phyloP scores from a whole-genome alignment of 345 rosid species.

The Crucihimalaya himalaica region DNA sequence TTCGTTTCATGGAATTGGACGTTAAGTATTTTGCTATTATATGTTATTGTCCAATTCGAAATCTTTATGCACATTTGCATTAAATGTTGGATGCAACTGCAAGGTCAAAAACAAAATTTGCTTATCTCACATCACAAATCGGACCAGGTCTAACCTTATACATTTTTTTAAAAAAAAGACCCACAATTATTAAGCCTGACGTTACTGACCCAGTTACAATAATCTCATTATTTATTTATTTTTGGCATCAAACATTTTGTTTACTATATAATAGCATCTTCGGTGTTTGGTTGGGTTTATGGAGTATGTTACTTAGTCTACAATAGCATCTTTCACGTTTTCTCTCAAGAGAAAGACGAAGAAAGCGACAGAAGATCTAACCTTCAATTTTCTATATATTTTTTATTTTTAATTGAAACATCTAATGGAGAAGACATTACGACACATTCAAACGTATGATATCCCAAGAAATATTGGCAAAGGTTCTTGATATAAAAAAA shows the following conservation, averaged over 20 bases:
- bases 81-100: neutral
- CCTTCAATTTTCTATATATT: neutral
- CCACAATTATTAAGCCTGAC: too few relatives aligned
- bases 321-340: conserved; percentile 23
- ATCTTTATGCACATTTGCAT: neutral
- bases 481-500: too few relatives aligned
- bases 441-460: too few relatives aligned
- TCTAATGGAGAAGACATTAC: too few relatives aligned
- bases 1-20: neutral
- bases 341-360: neutral
- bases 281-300: conserved; percentile 24
- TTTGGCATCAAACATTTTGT: neutral
- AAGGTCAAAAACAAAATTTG: neutral
- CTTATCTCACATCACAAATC: neutral
- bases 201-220: neutral
- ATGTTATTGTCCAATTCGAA: neutral
- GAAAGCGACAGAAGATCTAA: conserved; percentile 35
- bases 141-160: neutral
- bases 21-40: neutral
- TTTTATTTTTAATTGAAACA: too few relatives aligned
- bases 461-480: too few relatives aligned
- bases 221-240: neutral
- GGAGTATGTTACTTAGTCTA: conserved; percentile 9
- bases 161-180: too few relatives aligned
- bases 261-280: neutral